Percentiles rank a stretch among this genome's conserved stretches.
These are phyloP conservation scores for Marchantia paleacea DNA, from an alignment of 225 moss, liverwort and hornwort genomes.

Conservation along the genomic window DNA sequence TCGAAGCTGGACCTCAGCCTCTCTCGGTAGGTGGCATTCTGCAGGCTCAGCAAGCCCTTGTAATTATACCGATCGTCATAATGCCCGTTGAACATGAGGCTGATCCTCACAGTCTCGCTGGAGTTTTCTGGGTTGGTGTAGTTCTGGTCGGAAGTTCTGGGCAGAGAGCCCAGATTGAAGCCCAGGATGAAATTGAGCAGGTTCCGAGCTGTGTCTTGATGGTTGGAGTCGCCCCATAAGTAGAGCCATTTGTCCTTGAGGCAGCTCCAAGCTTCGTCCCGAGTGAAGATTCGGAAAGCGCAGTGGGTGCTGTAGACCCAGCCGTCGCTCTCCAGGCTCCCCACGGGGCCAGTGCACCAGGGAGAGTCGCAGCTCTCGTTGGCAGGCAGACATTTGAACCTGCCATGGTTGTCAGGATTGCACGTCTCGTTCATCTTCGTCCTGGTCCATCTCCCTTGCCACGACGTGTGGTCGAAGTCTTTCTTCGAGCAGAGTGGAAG, in stretches of 20 bases:
- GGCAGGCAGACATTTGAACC: conserved; percentile 37
- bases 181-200: conserved; percentile 49
- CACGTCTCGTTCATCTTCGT: conserved; percentile 29
- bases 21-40: conserved; percentile 19
- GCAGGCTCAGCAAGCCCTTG: conserved; percentile 37
- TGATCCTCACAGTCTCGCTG: conserved; percentile 30
- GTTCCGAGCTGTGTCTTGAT: conserved; percentile 43
- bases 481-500: conserved; percentile 28
- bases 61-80: conserved; percentile 32
- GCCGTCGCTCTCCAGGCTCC: conserved; percentile 48
- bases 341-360: conserved; percentile 47
- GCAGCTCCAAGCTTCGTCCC: conserved; percentile 50
- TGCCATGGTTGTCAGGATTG: conserved; percentile 25
- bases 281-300: conserved; percentile 39
- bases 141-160: conserved; percentile 25
- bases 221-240: conserved; percentile 57
- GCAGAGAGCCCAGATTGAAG: conserved; percentile 4
- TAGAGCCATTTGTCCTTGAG: conserved; percentile 41
- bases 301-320: conserved; percentile 54
- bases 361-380: conserved; percentile 32
- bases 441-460: conserved; percentile 55
- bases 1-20: conserved; percentile 36
- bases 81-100: conserved; percentile 43
- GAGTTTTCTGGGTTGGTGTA: conserved; percentile 26
- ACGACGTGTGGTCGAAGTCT: conserved; percentile 40